phyloP scores from a whole-genome alignment of 129 eudicot species.

The Gnaphalium uliginosum region DNA sequence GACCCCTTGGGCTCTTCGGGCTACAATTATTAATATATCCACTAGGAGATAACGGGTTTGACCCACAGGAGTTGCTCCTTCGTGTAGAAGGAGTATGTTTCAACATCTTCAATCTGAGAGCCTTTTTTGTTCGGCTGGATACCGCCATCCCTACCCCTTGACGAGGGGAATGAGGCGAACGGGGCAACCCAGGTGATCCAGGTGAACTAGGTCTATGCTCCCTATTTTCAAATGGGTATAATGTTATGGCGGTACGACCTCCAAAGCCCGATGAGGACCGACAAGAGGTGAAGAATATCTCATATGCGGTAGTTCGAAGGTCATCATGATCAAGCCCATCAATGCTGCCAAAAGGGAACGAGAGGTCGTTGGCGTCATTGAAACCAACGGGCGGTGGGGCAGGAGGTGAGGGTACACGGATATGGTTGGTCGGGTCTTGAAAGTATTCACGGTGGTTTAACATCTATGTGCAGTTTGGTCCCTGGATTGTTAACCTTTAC shows the following conservation, averaged over 20 bases:
- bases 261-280: conserved; percentile 89
- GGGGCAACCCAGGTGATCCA: conserved; percentile 23
- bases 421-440: conserved; percentile 28
- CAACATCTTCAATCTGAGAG: conserved; percentile 74
- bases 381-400: neutral
- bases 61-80: conserved; percentile 41
- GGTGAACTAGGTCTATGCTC: neutral
- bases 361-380: neutral
- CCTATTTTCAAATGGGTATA: conserved; percentile 34
- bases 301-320: conserved; percentile 73
- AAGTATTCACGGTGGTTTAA: conserved; percentile 25
- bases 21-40: conserved; percentile 8
- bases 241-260: conserved; percentile 51
- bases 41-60: conserved; percentile 46
- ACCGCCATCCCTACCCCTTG: conserved; percentile 78
- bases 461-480: no score
- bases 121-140: conserved; percentile 75
- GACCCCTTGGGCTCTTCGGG: neutral
- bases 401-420: conserved; percentile 6
- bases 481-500: no score
- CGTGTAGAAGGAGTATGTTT: conserved; percentile 53
- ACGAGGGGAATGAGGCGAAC: neutral
- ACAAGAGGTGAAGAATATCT: conserved; percentile 85
- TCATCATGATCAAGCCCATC: conserved; percentile 62
- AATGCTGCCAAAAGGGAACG: conserved; percentile 55